These are phyloP conservation scores for Rhizomucor pusillus DNA, from an alignment of 371 early-diverging fungal genomes.

Conservation along the genomic window DNA sequence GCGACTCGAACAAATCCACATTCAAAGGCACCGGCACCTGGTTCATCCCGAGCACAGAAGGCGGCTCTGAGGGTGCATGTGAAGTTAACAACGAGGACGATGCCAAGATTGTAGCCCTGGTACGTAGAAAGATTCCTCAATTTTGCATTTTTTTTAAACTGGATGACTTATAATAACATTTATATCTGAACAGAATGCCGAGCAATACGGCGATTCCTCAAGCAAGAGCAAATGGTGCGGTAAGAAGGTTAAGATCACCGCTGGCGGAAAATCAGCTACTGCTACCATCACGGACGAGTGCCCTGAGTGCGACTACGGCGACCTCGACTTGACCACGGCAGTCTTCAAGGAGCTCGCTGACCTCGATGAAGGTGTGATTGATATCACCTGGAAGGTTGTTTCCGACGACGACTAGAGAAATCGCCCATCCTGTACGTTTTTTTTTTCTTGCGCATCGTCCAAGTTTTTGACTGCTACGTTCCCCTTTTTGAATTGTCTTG, in stretches of 20 bases:
- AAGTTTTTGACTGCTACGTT: too few relatives aligned
- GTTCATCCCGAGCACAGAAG: conserved; percentile 28
- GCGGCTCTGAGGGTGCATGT: conserved; percentile 26
- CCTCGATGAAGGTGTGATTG: conserved; percentile 43
- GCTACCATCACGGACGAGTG: conserved; percentile 44
- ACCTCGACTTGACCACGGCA: conserved; percentile 56
- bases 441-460: too few relatives aligned
- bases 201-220: conserved; percentile 31
- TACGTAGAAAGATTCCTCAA: conserved; percentile 2
- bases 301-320: conserved; percentile 32
- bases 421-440: too few relatives aligned
- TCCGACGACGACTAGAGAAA: neutral
- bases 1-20: neutral
- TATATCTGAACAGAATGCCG: conserved; percentile 26
- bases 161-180: conserved; percentile 1
- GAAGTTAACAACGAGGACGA: conserved; percentile 19
- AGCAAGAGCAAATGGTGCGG: conserved; percentile 38
- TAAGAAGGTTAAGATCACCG: conserved; percentile 30
- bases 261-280: conserved; percentile 17
- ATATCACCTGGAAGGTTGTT: conserved; percentile 45
- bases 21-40: conserved; percentile 26
- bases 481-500: too few relatives aligned
- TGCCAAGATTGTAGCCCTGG: conserved; percentile 25
- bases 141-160: too few relatives aligned
- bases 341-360: conserved; percentile 56